Evolutionary conservation across 2,329 filamentous ascomycete genomes (phyloP).

Genomic region (Monosporascus sp.): DNA sequence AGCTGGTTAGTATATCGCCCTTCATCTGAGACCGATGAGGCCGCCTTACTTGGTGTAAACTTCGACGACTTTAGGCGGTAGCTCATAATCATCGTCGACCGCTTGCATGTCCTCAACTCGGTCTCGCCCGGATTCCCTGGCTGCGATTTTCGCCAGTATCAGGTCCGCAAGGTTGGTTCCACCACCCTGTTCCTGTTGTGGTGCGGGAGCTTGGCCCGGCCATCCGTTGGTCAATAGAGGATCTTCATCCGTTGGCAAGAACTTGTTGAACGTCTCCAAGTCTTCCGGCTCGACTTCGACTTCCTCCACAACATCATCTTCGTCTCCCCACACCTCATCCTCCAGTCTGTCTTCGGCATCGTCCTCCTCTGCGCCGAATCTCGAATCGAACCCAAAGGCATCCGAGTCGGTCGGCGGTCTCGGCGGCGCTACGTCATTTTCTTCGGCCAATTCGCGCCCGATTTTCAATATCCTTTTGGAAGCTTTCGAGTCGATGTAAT

Average conservation of each 20-base stretch:
- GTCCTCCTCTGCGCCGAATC: constrained; percentile 56
- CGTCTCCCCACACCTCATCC: constrained; percentile 67
- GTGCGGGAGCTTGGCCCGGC: constrained; percentile 40
- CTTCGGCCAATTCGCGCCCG: constrained; percentile 81
- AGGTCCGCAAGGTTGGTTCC: constrained; percentile 83
- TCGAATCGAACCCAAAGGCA: constrained; percentile 75
- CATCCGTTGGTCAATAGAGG: constrained; percentile 65
- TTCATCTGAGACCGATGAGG: not conserved
- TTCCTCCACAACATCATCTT: constrained; percentile 67
- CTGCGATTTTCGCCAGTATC: constrained; percentile 90
- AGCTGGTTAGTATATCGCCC: constrained; percentile 5
- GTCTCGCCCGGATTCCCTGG: constrained; percentile 69
- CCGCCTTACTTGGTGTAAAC: constrained; percentile 75
- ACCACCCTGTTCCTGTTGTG: constrained; percentile 38
- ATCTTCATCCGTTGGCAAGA: constrained; percentile 68
- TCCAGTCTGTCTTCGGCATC: constrained; percentile 43
- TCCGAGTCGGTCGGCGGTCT: constrained; percentile 44
- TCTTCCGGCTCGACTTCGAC: constrained; percentile 85
- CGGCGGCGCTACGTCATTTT: constrained; percentile 55
- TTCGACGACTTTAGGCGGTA: constrained; percentile 88
- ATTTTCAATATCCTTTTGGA: constrained; percentile 86
- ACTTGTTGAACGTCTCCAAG: constrained; percentile 84
- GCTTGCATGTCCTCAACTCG: constrained; percentile 45
- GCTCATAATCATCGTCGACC: constrained; percentile 74
- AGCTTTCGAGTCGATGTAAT: constrained; percentile 79